Base-by-base conservation (phyloP, 2,329 filamentous ascomycete species). In the Fusarium pseudocircinatum region DNA sequence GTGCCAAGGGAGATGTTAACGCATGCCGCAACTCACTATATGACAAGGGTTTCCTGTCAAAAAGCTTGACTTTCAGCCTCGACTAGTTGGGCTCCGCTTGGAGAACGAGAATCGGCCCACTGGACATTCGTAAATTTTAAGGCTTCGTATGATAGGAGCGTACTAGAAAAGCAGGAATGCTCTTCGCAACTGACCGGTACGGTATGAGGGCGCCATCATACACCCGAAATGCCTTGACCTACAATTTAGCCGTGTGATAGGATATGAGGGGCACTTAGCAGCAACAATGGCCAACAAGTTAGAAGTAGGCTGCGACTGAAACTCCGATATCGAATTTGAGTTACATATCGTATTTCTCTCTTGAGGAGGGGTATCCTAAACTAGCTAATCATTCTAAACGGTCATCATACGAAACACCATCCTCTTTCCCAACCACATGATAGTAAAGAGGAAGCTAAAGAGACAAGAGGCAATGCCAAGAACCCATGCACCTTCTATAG, bases 401-500 rank as follows among this genome's bases (percentile, higher is more conserved):
- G 26, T 30, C 47, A 42, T 49, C 13, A 37, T 65, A 18, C 44
- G 49, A 24, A 43, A 22, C n/a, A 70, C 56, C 62, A 72, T 56
- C 22, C 70, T 72, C 22, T 50, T 73, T 10, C 70, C 62, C 24
- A 77, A 30, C 62, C 72, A 77, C 32, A 60, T 44, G 22, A 77
- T 2, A 2, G 57, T 74, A 28, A 76, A 49, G 3, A 62, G 57
- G 44, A 75, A 73, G 11, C 67, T 63, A 22, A 69, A 57, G 10
- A 75, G 43, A 13, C 69, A 77, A 6, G 74, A 75, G 6, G 57
- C 70, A 57, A 68, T 67, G 6, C 47, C 69, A 24, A 72, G 72
- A 44, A 78, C 58, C 75, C 71, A 78, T 16, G 73, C 60, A 6
- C 68, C 53, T 20, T 78, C 77, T 16, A 64, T 69, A 12, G 60